Percentiles rank a stretch among this genome's conserved stretches.
Evolutionary conservation across 2,329 filamentous ascomycete species (phyloP).

Genomic region (Penicillium psychrosexuale): DNA sequence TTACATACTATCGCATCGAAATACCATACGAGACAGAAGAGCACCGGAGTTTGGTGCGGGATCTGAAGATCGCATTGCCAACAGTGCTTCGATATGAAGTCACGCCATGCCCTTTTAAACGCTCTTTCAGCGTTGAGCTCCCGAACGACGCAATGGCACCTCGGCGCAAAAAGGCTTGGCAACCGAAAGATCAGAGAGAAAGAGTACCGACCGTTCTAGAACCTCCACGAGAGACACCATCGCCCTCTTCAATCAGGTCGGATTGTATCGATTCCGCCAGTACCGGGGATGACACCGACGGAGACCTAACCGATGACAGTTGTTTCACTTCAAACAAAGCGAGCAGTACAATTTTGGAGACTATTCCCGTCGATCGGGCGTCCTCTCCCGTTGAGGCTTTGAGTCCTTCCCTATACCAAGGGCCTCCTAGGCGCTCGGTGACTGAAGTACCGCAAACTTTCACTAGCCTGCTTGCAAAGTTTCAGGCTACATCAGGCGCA

Average conservation of each 20-base stretch:
- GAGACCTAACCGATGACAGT: conserved; percentile 33
- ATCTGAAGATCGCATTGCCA: conserved; percentile 66
- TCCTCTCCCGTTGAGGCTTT: conserved; percentile 3
- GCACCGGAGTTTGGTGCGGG: conserved; percentile 61
- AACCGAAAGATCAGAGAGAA: conserved; percentile 53
- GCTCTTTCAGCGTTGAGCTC: conserved; percentile 70
- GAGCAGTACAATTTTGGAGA: conserved; percentile 24
- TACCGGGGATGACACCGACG: conserved; percentile 35
- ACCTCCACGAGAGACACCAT: conserved; percentile 5
- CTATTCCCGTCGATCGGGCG: conserved; percentile 21
- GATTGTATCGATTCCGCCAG: conserved; percentile 25
- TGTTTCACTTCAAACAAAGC: conserved; percentile 24
- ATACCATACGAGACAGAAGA: conserved; percentile 64
- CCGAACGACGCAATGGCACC: conserved; percentile 66
- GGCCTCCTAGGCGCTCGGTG: conserved; percentile 22
- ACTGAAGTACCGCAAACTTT: conserved; percentile 34
- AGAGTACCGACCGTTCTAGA: conserved; percentile 23
- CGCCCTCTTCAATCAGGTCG: conserved; percentile 12
- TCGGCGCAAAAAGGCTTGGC: conserved; percentile 67
- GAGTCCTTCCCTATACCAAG: conserved; percentile 11
- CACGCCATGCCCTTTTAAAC: conserved; percentile 79
- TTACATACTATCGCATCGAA: conserved; percentile 89
- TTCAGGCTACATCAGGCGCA: conserved; percentile 29
- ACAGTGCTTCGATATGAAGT: conserved; percentile 81
- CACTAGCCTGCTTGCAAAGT: conserved; percentile 39